A percentile compares a stretch with the other conserved stretches of the same genome.
These are phyloP conservation scores for Candida rishiriensis DNA, from an alignment of 805 yeast genomes.

Conservation along the genomic window DNA sequence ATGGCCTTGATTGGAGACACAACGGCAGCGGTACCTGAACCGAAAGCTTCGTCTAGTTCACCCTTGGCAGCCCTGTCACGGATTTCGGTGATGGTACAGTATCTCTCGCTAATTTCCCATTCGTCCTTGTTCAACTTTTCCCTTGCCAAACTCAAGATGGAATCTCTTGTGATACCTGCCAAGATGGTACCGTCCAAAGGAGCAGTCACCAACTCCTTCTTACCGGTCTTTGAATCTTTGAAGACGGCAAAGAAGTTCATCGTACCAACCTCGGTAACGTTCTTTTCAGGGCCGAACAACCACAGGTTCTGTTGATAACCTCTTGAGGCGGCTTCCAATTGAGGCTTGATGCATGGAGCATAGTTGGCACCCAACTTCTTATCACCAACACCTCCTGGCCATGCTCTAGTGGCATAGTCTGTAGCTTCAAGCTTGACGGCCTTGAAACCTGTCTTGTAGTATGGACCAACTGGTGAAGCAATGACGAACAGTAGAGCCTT, in stretches of 20 bases:
- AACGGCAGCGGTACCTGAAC: constrained; percentile 96
- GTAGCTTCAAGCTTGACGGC: constrained; percentile 94
- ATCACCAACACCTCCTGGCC: constrained; percentile 99
- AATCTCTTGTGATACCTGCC: constrained; percentile 95
- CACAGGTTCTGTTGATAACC: constrained; percentile 96
- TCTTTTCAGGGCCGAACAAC: constrained; percentile 87
- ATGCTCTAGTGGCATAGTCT: constrained; percentile 93
- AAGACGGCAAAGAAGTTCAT: constrained; percentile 93
- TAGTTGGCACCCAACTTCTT: constrained; percentile 95
- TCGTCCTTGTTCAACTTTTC: constrained; percentile 67
- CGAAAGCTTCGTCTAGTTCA: constrained; percentile 88
- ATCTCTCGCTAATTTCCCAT: constrained; percentile 84
- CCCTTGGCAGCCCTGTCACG: constrained; percentile 73
- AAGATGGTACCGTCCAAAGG: constrained; percentile 96
- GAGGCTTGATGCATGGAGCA: constrained; percentile 93
- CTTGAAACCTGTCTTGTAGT: constrained; percentile 91
- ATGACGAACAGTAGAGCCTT: constrained; percentile 81
- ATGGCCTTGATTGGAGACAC: constrained; percentile 90
- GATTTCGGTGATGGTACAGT: constrained; percentile 76
- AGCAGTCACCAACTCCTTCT: constrained; percentile 89
- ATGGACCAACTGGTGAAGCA: constrained; percentile 96
- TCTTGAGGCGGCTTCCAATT: constrained; percentile 79
- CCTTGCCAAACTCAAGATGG: constrained; percentile 72
- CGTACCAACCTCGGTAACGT: constrained; percentile 95
- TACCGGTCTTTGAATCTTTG: constrained; percentile 68